phyloP scores from a whole-genome alignment of 805 yeast genomes.

The Wickerhamiella occidentalis region DNA sequence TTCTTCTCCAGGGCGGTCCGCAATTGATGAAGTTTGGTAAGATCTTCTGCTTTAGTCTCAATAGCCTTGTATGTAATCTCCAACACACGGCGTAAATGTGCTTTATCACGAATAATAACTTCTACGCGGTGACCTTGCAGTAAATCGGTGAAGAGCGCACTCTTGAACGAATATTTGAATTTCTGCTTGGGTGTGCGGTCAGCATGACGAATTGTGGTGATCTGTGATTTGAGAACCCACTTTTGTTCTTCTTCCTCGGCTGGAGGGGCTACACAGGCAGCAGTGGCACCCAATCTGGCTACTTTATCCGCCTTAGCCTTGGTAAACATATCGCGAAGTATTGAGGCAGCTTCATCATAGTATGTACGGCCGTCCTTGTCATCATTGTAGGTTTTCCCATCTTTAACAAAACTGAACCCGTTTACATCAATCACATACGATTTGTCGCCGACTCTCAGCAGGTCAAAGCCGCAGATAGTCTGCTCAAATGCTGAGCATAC shows the following conservation, averaged over 20 bases:
- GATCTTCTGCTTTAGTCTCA: conserved; percentile 64
- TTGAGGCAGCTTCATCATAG: conserved; percentile 71
- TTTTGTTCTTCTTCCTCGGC: conserved; percentile 40
- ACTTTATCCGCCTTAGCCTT: conserved; percentile 36
- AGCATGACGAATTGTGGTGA: conserved; percentile 87
- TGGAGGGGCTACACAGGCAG: conserved; percentile 11
- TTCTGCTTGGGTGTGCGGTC: conserved; percentile 98
- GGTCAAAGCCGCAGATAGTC: conserved; percentile 93
- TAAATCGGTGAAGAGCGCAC: conserved; percentile 72
- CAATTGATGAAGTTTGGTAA: conserved; percentile 59
- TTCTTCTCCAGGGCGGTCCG: conserved; percentile 80
- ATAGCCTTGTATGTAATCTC: conserved; percentile 75
- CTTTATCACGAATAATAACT: conserved; percentile 82
- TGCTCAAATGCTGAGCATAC: conserved; percentile 73
- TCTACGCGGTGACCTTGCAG: conserved; percentile 93
- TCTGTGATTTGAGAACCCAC: conserved; percentile 93
- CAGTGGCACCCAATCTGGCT: conserved; percentile 22
- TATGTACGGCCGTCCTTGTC: conserved; percentile 45
- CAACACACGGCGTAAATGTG: conserved; percentile 73
- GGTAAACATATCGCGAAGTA: conserved; percentile 60
- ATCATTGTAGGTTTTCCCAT: conserved; percentile 25
- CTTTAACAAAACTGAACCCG: conserved; percentile 96
- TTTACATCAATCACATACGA: conserved; percentile 94
- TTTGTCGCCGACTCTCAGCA: conserved; percentile 75
- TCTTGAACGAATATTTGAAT: conserved; percentile 85